phyloP scores from a whole-genome alignment of 2,329 filamentous ascomycete genomes.

The Fusarium napiforme region DNA sequence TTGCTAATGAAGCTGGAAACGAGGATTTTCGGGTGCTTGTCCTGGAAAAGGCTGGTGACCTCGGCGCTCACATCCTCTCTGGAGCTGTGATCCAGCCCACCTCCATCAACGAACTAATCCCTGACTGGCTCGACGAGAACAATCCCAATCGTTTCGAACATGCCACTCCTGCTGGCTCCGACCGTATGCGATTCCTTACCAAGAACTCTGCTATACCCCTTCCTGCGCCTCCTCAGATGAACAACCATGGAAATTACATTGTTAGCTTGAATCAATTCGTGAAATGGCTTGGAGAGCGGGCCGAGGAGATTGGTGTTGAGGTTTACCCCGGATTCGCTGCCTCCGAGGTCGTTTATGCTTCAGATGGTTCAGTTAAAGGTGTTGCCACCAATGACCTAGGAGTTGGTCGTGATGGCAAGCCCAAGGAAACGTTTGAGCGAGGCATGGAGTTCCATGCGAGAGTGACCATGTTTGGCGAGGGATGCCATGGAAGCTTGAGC shows the following conservation, averaged over 20 bases:
- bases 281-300: slow-evolving; percentile 94
- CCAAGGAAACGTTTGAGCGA: slow-evolving; percentile 91
- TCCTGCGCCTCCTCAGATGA: slow-evolving; percentile 94
- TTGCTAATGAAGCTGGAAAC: slow-evolving; percentile 93
- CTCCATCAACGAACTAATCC: slow-evolving; percentile 88
- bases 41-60: slow-evolving; percentile 93
- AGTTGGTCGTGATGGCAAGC: slow-evolving; percentile 80
- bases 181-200: slow-evolving; percentile 95
- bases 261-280: slow-evolving; percentile 94
- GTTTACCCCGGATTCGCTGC: slow-evolving; percentile 96
- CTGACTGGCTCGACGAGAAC: slow-evolving; percentile 90
- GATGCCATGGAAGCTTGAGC: slow-evolving; percentile 92
- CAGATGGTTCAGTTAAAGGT: slow-evolving; percentile 89
- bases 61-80: slow-evolving; percentile 94
- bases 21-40: slow-evolving; percentile 94
- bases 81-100: slow-evolving; percentile 94
- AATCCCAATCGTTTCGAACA: slow-evolving; percentile 90
- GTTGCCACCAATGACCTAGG: slow-evolving; percentile 97
- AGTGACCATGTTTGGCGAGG: slow-evolving; percentile 91
- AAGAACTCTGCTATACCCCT: slow-evolving; percentile 81
- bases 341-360: slow-evolving; percentile 87
- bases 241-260: slow-evolving; percentile 98
- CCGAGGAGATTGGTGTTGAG: slow-evolving; percentile 96
- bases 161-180: slow-evolving; percentile 83
- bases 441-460: slow-evolving; percentile 98